A percentile compares a stretch with the other conserved stretches of the same genome.
Evolutionary conservation across 2,329 filamentous ascomycete species (phyloP).

Genomic region (Cercospora sp.): DNA sequence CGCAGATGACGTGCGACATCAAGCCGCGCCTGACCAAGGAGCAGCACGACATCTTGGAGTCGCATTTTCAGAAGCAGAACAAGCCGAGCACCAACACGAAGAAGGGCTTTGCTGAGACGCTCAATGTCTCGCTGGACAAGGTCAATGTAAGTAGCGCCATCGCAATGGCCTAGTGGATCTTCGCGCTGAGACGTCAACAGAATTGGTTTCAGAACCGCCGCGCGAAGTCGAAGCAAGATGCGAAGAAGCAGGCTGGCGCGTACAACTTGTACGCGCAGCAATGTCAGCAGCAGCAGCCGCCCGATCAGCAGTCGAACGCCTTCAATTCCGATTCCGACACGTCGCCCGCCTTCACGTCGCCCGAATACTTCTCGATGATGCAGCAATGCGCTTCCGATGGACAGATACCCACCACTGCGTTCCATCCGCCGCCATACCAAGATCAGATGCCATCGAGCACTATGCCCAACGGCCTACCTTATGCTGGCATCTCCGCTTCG

Average conservation of each 20-base stretch:
- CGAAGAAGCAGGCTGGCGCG: conserved; percentile 46
- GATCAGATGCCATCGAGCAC: conserved; percentile 9
- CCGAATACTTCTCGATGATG: conserved; percentile 38
- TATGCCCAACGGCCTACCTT: conserved; percentile 13
- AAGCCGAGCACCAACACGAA: conserved; percentile 54
- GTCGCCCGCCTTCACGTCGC: conserved; percentile 35
- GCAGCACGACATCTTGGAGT: conserved; percentile 54
- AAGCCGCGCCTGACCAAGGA: conserved; percentile 55
- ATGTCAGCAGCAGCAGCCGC: conserved; percentile 18
- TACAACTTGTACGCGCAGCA: conserved; percentile 30
- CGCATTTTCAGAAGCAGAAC: conserved; percentile 49
- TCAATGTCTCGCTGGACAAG: conserved; percentile 54
- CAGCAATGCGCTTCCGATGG: conserved; percentile 28
- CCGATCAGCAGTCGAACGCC: conserved; percentile 6
- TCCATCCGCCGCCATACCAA: conserved; percentile 17
- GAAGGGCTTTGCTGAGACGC: conserved; percentile 50
- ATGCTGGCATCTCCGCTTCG: background rate
- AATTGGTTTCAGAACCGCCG: conserved; percentile 57
- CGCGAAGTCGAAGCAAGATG: conserved; percentile 55
- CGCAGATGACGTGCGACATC: conserved; percentile 44
- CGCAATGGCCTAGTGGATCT: background rate
- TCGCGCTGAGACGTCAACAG: conserved; percentile 42
- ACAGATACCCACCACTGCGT: conserved; percentile 16
- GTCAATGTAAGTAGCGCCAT: conserved; percentile 49
- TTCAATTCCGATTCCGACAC: conserved; percentile 36